Conservation (phyloP, 177 flowering plant genomes). For the Tripterygium wilfordii region DNA sequence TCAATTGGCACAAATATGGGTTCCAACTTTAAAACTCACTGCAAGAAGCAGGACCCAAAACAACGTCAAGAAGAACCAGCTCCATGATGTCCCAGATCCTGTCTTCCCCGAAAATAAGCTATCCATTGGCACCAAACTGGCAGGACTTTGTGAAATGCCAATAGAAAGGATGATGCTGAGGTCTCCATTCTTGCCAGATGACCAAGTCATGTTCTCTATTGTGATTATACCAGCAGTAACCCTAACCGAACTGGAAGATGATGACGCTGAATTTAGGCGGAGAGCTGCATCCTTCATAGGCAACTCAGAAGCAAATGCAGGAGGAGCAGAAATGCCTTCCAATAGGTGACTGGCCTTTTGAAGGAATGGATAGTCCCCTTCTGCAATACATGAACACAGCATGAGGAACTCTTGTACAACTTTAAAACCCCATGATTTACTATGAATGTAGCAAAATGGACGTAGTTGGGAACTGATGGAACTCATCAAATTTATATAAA, state of each 20-base stretch:
- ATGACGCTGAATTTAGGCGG: conserved; percentile 30
- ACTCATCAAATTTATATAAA: background rate
- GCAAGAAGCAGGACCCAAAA: conserved; percentile 41
- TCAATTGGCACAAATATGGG: conserved; percentile 36
- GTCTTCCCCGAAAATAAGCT: conserved; percentile 32
- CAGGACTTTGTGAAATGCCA: conserved; percentile 17
- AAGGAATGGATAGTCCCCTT: conserved; percentile 26
- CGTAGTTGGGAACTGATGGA: too few species aligned
- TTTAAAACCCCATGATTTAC: background rate
- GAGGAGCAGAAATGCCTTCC: conserved; percentile 65
- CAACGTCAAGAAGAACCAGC: conserved; percentile 36
- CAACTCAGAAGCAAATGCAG: conserved; percentile 72
- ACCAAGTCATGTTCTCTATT: conserved; percentile 32
- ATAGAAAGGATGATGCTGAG: conserved; percentile 24
- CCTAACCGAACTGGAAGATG: conserved; percentile 44
- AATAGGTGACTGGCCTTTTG: conserved; percentile 47
- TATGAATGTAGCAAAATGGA: background rate
- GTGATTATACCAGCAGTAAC: conserved; percentile 55
- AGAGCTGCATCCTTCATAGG: conserved; percentile 44
- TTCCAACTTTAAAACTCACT: conserved; percentile 51
- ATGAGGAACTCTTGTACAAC: too few species aligned
- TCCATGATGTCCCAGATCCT: conserved; percentile 20
- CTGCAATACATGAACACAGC: conserved; percentile 38
- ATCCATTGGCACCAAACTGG: conserved; percentile 12
- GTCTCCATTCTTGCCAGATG: conserved; percentile 25